Base-by-base conservation (phyloP, 2,329 filamentous ascomycete genomes). In the Talaromyces sp. region DNA sequence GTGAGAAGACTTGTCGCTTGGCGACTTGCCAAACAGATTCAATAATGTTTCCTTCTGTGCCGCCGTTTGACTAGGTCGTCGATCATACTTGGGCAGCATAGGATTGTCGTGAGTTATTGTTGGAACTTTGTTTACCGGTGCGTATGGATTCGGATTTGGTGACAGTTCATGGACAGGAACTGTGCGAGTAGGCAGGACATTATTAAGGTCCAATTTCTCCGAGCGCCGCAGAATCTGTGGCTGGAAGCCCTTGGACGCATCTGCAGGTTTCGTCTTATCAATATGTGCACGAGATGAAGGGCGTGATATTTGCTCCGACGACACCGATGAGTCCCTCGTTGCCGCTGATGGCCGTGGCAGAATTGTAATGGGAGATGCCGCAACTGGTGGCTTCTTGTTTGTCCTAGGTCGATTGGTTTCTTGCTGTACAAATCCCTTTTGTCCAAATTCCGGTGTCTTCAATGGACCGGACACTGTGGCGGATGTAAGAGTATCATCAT, bases 11-110 rank as follows among this genome's bases (percentile, higher is more conserved):
- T 71, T 66, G 32, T 70, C 69, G 31, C 63, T 59, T 17, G 71
- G 58, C 4, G 76, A 68, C 67, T 84, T 84, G 27, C 83, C 82
- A 68, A 90, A 89, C 1, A 90, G 80, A 5, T 86, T 88, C 13
- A 90, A 77, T 4, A 83, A 70, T 3, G 75, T 71, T 64, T 82
- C 78, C 62, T 78, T 80, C 58, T 82, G 80, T 17, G 77, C 72
- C n/a, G 66, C 62, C 17, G 76, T 74, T 64, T 79, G 78, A 53
- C 69, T 76, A n/a, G 73, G 70, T 9, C 73, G 73, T 51, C 71
- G 76, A 64, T 76, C 71, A 43, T 70, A 68, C 56, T 64, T 70
- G 13, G 64, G 55, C 35, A 67, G 64, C 17, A 66, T 60, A n/a
- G 65, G 65, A 35, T 65, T 46, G 27, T 67, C 65, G 43, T 66